Conservation (phyloP, 2,329 filamentous ascomycete genomes). For the Sporothrix phasma region DNA sequence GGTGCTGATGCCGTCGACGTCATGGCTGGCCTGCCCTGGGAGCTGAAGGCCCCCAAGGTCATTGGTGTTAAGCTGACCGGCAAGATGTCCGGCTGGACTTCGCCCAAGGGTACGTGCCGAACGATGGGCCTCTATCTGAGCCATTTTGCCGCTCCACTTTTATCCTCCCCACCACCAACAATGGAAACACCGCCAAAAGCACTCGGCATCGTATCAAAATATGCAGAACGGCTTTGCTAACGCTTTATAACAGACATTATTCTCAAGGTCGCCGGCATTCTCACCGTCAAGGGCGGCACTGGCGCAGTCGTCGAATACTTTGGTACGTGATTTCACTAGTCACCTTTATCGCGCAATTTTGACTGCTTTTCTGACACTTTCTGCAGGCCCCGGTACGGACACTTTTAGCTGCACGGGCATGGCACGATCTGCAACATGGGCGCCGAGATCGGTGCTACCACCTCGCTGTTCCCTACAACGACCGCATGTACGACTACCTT, state of each 20-base stretch:
- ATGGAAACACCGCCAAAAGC: background rate
- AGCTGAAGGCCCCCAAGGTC: slow-evolving; percentile 93
- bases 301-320: slow-evolving; percentile 78
- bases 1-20: slow-evolving; percentile 98
- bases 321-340: slow-evolving; percentile 25
- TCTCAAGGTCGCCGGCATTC: slow-evolving; percentile 89
- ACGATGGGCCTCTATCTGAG: background rate
- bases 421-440: slow-evolving; percentile 71
- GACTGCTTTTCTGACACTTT: background rate
- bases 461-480: slow-evolving; percentile 94
- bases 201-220: background rate
- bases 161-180: background rate
- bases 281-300: slow-evolving; percentile 97
- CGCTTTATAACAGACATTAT: slow-evolving; percentile 62
- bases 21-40: slow-evolving; percentile 95
- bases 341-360: background rate
- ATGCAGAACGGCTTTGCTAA: background rate
- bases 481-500: slow-evolving; percentile 95
- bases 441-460: slow-evolving; percentile 72
- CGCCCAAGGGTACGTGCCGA: slow-evolving; percentile 74
- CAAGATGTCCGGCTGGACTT: slow-evolving; percentile 77
- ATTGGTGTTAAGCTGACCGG: slow-evolving; percentile 96
- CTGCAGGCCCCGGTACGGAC: slow-evolving; percentile 55
- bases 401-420: slow-evolving; percentile 74
- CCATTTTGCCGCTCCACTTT: slow-evolving; percentile 4